Conservation (phyloP, 2,329 filamentous ascomycete species). For the Microdochium trichocladiopsis region DNA sequence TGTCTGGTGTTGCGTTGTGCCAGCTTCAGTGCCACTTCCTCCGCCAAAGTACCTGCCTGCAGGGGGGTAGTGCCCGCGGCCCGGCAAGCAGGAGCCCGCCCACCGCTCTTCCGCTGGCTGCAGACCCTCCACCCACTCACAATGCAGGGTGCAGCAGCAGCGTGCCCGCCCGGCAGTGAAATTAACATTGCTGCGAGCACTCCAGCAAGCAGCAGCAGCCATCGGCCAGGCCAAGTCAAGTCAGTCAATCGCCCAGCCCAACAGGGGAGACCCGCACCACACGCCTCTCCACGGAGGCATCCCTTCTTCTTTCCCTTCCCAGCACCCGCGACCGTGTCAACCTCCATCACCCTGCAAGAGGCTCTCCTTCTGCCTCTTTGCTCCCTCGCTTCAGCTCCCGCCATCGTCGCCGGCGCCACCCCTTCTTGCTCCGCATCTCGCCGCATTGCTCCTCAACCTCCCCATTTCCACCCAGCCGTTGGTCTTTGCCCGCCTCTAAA, state of each 20-base stretch:
- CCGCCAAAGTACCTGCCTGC: no score
- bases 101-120: not conserved
- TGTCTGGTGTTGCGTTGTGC: no score
- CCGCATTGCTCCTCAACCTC: not conserved
- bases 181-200: not conserved
- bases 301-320: not conserved
- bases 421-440: not conserved
- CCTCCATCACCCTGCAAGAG: not conserved
- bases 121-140: not conserved
- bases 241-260: not conserved
- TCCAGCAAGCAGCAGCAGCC: not conserved
- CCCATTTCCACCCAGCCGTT: not conserved
- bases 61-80: not conserved
- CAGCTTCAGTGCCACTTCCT: no score
- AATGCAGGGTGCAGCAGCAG: not conserved
- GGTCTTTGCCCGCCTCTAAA: not conserved
- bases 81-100: not conserved
- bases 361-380: not conserved
- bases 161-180: not conserved
- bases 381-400: not conserved
- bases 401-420: not conserved
- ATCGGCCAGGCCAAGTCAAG: not conserved
- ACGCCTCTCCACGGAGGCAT: not conserved
- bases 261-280: not conserved
- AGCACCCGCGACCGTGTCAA: not conserved